These are phyloP conservation scores for Colletotrichum sp. DNA, from an alignment of 2,329 filamentous ascomycete genomes.

Conservation along the genomic window DNA sequence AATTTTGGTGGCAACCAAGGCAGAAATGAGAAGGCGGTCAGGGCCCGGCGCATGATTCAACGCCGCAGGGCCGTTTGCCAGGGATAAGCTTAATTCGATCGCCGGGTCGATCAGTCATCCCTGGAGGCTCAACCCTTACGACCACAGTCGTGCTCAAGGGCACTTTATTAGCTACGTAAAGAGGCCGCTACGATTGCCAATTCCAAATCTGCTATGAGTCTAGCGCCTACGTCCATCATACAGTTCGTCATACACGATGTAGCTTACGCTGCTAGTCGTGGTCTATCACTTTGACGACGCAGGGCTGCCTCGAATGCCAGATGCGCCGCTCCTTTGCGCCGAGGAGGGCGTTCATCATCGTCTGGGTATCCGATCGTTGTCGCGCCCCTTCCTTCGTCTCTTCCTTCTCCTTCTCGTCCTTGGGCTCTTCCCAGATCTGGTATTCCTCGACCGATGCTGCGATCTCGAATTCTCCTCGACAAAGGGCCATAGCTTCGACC, in stretches of 20 bases:
- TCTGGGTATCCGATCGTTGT: constrained; percentile 58
- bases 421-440: constrained; percentile 49
- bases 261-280: constrained; percentile 20
- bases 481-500: constrained; percentile 77
- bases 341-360: constrained; percentile 62
- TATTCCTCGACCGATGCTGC: constrained; percentile 83
- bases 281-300: constrained; percentile 59
- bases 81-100: constrained; percentile 15
- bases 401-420: constrained; percentile 32
- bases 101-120: neutral
- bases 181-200: neutral
- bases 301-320: constrained; percentile 68
- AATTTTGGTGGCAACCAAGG: constrained; percentile 13
- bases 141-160: neutral
- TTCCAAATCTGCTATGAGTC: neutral
- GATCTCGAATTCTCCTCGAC: constrained; percentile 83
- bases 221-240: constrained; percentile 1
- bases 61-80: neutral
- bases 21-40: constrained; percentile 17
- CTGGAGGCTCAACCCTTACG: neutral
- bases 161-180: constrained; percentile 11
- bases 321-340: constrained; percentile 66
- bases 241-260: constrained; percentile 1
- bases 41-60: constrained; percentile 7
- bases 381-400: constrained; percentile 33